Conservation (phyloP, 2,329 filamentous ascomycete species). For the Setomelanomma holmii region DNA sequence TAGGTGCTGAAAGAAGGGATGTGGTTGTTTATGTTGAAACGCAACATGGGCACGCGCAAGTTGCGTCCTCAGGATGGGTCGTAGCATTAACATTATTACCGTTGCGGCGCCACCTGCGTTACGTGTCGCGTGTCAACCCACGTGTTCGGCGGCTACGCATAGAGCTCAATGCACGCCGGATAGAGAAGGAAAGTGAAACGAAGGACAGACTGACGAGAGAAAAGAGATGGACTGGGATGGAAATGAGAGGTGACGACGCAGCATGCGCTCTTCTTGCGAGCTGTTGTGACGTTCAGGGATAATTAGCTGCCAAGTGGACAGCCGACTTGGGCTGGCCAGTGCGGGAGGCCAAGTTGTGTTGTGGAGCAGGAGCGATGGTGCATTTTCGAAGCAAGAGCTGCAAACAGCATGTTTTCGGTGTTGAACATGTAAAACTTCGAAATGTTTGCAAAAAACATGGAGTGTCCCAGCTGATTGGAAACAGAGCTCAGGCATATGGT, state of each 20-base stretch:
- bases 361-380: not conserved
- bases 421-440: not conserved
- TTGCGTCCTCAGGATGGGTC: constrained; percentile 20
- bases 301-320: not conserved
- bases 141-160: constrained; percentile 22
- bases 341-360: not conserved
- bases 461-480: not conserved
- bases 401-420: not conserved
- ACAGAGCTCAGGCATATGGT: not conserved
- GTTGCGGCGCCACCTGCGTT: constrained; percentile 15
- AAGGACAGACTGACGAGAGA: constrained; percentile 16
- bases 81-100: constrained; percentile 43
- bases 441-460: not conserved
- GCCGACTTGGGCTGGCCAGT: not conserved
- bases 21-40: constrained; percentile 22
- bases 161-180: constrained; percentile 10
- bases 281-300: constrained; percentile 6
- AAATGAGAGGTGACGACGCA: constrained; percentile 3
- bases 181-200: constrained; percentile 17
- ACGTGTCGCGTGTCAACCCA: constrained; percentile 31
- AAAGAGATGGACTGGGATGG: constrained; percentile 11
- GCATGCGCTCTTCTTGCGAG: not conserved
- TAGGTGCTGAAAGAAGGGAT: constrained; percentile 19
- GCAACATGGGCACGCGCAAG: constrained; percentile 25
- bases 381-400: not conserved